Percentiles rank a stretch among this genome's conserved stretches.
phyloP scores from a whole-genome alignment of 768 basidiomycete species.

The Arthromyces matolae region DNA sequence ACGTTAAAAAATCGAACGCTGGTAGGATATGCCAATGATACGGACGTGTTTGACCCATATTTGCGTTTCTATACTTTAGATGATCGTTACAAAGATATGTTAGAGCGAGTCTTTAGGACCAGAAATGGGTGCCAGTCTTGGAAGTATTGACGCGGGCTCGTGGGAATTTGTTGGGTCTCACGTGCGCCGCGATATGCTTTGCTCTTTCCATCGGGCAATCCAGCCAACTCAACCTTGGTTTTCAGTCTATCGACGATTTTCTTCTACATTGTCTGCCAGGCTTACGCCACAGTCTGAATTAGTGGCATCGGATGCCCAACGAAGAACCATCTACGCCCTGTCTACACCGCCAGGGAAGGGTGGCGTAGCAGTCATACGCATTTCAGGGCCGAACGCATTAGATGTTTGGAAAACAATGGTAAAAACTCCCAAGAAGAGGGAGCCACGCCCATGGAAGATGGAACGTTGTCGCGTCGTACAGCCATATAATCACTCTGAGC shows the following conservation, averaged over 20 bases:
- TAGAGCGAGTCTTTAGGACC: constrained; percentile 1
- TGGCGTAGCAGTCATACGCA: constrained; percentile 76
- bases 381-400: constrained; percentile 74
- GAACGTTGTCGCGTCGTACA: constrained; percentile 67
- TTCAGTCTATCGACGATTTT: neutral
- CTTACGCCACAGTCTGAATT: constrained; percentile 6
- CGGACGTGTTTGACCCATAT: constrained; percentile 82
- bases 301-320: constrained; percentile 47
- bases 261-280: neutral
- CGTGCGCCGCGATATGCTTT: constrained; percentile 11
- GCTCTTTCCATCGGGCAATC: neutral
- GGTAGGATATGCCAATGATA: constrained; percentile 13
- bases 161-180: constrained; percentile 8
- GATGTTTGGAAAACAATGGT: constrained; percentile 63
- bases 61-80: constrained; percentile 3
- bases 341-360: constrained; percentile 85
- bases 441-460: constrained; percentile 63
- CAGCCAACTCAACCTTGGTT: neutral
- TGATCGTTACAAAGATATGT: neutral
- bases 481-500: constrained; percentile 48
- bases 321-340: constrained; percentile 80
- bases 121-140: neutral
- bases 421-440: constrained; percentile 11
- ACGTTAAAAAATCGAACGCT: constrained; percentile 4
- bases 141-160: constrained; percentile 1